Evolutionary conservation across 352 stramenopile genomes (phyloP), one percentile per base, ranked within the genome.

Genomic region (Phytophthora rubi): DNA sequence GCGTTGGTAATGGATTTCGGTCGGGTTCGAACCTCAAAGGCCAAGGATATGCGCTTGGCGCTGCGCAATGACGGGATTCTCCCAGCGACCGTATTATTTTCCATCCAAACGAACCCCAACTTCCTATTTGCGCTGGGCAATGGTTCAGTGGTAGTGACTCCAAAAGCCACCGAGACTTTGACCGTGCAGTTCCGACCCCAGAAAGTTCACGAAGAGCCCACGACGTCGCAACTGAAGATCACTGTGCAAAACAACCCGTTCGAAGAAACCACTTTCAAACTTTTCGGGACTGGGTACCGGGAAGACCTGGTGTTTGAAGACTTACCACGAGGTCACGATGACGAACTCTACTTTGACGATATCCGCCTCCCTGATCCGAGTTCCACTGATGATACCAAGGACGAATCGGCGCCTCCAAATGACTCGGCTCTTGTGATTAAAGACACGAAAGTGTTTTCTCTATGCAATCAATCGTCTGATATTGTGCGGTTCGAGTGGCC

Each of bases 61-160:
- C 59, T 98, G 1, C 89, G 91, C 2, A 98, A 98, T 64, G 93
- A 98, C 65, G 95, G 95, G 4, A 93, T 98, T 61, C 61, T 98
- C n/a, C 72, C 93, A 4, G 84, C 92, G 0, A 98, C 92, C 1
- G 92, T 98, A 26, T 68, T 98, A 1, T 98, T 98, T 68, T 91
- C 93, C 13, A 91, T 97, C 68, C 70, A 79, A 44, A 44, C 71
- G 6, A 95, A 96, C 53, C 75, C 80, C 4, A 93, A 90, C 51
- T 96, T 92, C 53, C 58, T 89, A 4, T 93, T 95, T 32, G 70
- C 83, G 1, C 70, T 91, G 35, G 83, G 77, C 0, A 96, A 95
- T 48, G 86, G 82, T 33, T 97, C 89, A 0, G 56, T 97, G 10
- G 77, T 90, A 2, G 73, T 98, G 10, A 42, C 86, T 12, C 90